Evolutionary conservation across 1,139 yeast genomes (phyloP).

Genomic region (Lodderomyces pseudojiufengensis): DNA sequence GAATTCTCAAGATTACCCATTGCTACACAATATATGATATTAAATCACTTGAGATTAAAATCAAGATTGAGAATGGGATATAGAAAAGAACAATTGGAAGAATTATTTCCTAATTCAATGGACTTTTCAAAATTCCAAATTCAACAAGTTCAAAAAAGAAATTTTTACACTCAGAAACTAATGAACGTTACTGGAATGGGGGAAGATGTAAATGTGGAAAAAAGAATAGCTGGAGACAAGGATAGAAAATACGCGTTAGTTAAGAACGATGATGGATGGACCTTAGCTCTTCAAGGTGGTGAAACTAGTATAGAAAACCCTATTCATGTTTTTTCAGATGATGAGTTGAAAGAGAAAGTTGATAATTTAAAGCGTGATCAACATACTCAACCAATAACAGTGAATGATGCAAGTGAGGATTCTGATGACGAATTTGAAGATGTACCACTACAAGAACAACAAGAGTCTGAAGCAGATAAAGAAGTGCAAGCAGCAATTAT

Average conservation of each 20-base stretch:
- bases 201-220: constrained; percentile 46
- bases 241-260: constrained; percentile 73
- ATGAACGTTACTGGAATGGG: constrained; percentile 86
- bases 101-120: constrained; percentile 76
- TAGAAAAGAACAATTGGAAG: constrained; percentile 77
- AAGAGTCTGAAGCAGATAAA: constrained; percentile 28
- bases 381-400: constrained; percentile 26
- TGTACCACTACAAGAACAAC: constrained; percentile 34
- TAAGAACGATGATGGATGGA: constrained; percentile 83
- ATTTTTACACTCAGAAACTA: constrained; percentile 80
- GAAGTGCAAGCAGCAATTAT: constrained; percentile 32
- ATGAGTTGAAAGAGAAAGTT: constrained; percentile 12
- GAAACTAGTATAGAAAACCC: constrained; percentile 40
- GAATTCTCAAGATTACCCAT: constrained; percentile 67
- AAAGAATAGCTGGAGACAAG: constrained; percentile 82
- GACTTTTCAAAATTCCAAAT: constrained; percentile 93
- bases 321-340: constrained; percentile 38
- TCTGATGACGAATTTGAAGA: constrained; percentile 64
- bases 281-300: constrained; percentile 55
- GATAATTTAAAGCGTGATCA: constrained; percentile 8
- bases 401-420: constrained; percentile 10
- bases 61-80: constrained; percentile 95
- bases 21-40: constrained; percentile 81
- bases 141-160: constrained; percentile 86
- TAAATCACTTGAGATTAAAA: constrained; percentile 75